Base-by-base conservation (phyloP, 2,329 filamentous ascomycete species). In the Venturia carpophila region DNA sequence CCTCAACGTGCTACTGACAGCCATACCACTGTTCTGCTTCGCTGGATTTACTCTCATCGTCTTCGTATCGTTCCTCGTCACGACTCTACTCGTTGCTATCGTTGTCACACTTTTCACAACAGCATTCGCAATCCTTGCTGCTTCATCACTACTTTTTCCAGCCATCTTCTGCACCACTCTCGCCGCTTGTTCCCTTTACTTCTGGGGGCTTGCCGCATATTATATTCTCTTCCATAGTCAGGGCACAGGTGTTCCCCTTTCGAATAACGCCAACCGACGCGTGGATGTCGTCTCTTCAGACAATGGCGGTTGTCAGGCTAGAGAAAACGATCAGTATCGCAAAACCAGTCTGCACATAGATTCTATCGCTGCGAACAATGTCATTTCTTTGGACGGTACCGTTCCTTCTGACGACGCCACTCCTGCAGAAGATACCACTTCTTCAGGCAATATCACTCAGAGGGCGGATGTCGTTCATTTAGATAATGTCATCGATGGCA, bases 11-110 rank as follows among this genome's bases (percentile, higher is more conserved):
- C 73, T 85, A 66, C 80, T 92, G 67, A 86, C 85, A 17, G 82
- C 85, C 66, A 74, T 90, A 17, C 90, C 90, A 0, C 70, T 92
- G 66, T 75, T 86, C 49, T 76, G 92, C 68, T 93, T 94, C 78
- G 68, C 82, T 65, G 77, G 83, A 69, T 91, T 92, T 78, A 79
- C 82, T 65, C 69, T 87, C 49, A 84, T 83, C 47, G 83, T 87
- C 66, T 75, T 87, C 68, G 74, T 86, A 67, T 82, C 91, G 73
- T 83, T 87, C 19, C 72, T 89, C 49, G 76, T 86, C 52, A 80
- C 81, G 39, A 87, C 86, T 15, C 71, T 90, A 47, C 68, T 85
- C 21, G 73, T 84, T 52, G 81, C 76, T 5, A 70, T 83, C 7
- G 73, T 83, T 5, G 78, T 75, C 21, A 82, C 81, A 2, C 71